Evolutionary conservation across 805 yeast species (phyloP).

Genomic region (Soucietia sequanensis): DNA sequence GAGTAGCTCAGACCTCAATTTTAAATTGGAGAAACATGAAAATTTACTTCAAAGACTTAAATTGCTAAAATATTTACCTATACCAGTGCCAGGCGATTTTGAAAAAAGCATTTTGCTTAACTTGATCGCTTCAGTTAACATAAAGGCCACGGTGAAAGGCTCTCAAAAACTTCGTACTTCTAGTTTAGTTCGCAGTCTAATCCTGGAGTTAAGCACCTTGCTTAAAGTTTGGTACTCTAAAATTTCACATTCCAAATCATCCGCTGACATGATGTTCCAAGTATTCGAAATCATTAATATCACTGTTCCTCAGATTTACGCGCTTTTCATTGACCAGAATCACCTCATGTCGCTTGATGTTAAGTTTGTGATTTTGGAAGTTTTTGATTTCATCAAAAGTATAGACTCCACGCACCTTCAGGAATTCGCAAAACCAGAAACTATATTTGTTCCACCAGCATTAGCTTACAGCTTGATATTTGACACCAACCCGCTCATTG

Average conservation of each 20-base stretch:
- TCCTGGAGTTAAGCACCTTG: background rate
- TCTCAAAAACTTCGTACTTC: background rate
- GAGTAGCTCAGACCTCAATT: background rate
- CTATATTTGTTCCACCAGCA: constrained; percentile 39
- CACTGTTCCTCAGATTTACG: constrained; percentile 7
- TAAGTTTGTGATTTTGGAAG: constrained; percentile 10
- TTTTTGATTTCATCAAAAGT: constrained; percentile 14
- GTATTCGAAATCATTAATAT: constrained; percentile 6
- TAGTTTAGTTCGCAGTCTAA: background rate
- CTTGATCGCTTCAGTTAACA: background rate
- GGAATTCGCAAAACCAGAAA: constrained; percentile 8
- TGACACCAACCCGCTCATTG: constrained; percentile 41
- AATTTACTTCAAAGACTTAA: constrained; percentile 7
- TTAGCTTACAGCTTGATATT: constrained; percentile 39
- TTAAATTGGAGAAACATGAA: too few relatives aligned
- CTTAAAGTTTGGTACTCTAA: constrained; percentile 1
- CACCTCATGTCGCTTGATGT: constrained; percentile 4
- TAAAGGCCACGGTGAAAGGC: background rate
- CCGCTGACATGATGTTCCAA: constrained; percentile 6
- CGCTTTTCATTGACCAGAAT: constrained; percentile 5
- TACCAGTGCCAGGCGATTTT: background rate
- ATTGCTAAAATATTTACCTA: constrained; percentile 7
- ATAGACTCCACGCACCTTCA: constrained; percentile 9
- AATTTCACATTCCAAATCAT: background rate
- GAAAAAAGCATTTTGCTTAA: constrained; percentile 1